Conservation (phyloP, 768 basidiomycete genomes). For the Cubamyces sp. region DNA sequence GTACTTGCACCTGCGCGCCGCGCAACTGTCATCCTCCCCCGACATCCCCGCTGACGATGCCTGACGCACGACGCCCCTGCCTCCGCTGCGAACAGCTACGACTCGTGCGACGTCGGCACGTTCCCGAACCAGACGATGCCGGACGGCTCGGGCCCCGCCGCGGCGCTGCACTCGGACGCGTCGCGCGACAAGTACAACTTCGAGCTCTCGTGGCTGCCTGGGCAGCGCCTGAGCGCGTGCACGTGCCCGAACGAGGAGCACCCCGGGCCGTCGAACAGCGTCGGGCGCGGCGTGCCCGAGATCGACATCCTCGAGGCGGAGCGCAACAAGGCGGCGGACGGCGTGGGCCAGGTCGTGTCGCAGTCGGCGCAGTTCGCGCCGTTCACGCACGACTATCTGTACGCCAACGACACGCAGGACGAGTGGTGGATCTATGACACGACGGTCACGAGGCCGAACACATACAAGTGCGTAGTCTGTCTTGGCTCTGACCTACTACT, state of each 20-base stretch:
- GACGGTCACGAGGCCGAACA: conserved; percentile 39
- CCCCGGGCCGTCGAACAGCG: conserved; percentile 60
- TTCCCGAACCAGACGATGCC: conserved; percentile 53
- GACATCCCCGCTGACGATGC: too few relatives aligned
- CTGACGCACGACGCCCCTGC: too few relatives aligned
- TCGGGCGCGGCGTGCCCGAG: conserved; percentile 77
- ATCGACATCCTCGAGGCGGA: conserved; percentile 85
- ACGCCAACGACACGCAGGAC: conserved; percentile 39
- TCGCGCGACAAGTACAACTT: conserved; percentile 56
- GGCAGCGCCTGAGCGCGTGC: conserved; percentile 78
- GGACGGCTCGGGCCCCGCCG: conserved; percentile 58
- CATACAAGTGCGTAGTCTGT: conserved; percentile 39
- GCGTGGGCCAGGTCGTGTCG: conserved; percentile 61
- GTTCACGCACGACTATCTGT: conserved; percentile 51
- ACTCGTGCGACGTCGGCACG: conserved; percentile 62
- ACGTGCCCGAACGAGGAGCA: conserved; percentile 79
- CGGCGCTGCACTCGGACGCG: conserved; percentile 57
- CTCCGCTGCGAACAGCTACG: conserved; percentile 40
- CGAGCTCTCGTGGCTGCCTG: conserved; percentile 73
- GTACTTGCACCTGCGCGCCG: conserved; percentile 31
- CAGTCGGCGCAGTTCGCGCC: conserved; percentile 77
- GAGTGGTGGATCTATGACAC: conserved; percentile 42
- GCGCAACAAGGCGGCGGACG: conserved; percentile 51
- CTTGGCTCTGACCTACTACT: too few relatives aligned
- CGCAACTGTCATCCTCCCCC: background rate